Base-by-base conservation (phyloP, 805 yeast species). In the Aciculoconidium aculeatum region DNA sequence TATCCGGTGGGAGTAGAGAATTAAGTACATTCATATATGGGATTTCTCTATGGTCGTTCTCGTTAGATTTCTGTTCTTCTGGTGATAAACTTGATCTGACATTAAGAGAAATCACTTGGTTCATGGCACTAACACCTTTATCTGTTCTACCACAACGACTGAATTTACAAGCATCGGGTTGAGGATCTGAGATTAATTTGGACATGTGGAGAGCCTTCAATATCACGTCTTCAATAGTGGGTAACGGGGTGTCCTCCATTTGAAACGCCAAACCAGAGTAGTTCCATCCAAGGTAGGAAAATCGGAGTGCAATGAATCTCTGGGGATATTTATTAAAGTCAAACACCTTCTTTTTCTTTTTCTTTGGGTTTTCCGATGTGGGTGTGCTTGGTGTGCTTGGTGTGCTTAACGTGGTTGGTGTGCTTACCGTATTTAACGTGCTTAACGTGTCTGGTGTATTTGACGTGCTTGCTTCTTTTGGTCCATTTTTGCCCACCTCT, bases 141-240 rank as follows among this genome's bases (percentile, higher is more conserved):
- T 90, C 97, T 0, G 97, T 90, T 46, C 97, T 67, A 0, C 97
- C 97, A 58, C 97, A 92, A 39, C 96, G 64, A 41, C 94, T 81
- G 52, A 88, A 87, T 9, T 72, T 67, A 47, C 79, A 83, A 1
- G 74, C 77, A 6, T 60, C 60, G 0, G 86, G 79, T 12, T 73
- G 77, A 13, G 69, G 44, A 2, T 75, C 63, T 7, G 75, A 68
- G 7, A 92, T 75, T 36, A 92, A 53, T 40, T 70, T 76, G 16
- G 90, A 75, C 38, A 67, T 73, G 27, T 66, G 58, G 55, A 92
- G 52, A 0, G 94, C 95, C 22, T 79, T 70, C 22, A 92, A 53
- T 4, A 92, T 70, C 21, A 68, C 71, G 16, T 75, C 77, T 47
- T 92, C 98, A 2, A 92, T 88, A 0, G 98, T 92, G 0, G 94